Conservation (phyloP, 495 filamentous ascomycete species). For the Thozetella sp. region DNA sequence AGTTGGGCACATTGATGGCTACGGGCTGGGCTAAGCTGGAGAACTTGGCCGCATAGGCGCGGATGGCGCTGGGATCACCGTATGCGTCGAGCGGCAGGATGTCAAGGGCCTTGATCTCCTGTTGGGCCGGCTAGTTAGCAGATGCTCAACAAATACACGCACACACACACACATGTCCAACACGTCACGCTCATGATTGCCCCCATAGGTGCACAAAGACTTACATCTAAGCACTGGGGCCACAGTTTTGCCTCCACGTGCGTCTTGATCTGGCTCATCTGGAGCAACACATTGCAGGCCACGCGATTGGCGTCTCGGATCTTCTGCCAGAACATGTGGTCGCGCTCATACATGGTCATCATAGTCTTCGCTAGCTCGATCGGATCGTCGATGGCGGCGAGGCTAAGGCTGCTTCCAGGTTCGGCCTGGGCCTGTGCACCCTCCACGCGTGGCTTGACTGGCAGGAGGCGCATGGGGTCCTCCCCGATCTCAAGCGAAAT, state of each 20-base stretch:
- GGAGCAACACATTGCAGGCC: constrained; percentile 70
- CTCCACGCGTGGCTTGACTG: constrained; percentile 66
- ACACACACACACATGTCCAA: constrained; percentile 3
- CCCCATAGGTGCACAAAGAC: constrained; percentile 30
- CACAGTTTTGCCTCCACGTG: constrained; percentile 71
- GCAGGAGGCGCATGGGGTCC: constrained; percentile 72
- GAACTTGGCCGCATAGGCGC: constrained; percentile 75
- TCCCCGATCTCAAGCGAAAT: constrained; percentile 81
- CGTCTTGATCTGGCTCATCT: constrained; percentile 76
- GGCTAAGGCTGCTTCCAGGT: constrained; percentile 66
- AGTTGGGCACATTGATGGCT: constrained; percentile 81
- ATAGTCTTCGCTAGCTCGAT: constrained; percentile 77
- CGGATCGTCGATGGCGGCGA: constrained; percentile 87
- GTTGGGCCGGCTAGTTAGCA: constrained; percentile 17
- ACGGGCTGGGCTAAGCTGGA: constrained; percentile 72
- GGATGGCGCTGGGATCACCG: constrained; percentile 73
- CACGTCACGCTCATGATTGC: background rate
- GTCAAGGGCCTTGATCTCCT: constrained; percentile 73
- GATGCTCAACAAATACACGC: background rate
- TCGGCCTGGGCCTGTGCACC: constrained; percentile 28
- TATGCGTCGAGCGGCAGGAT: constrained; percentile 76
- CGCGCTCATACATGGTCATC: constrained; percentile 75
- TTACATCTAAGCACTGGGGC: constrained; percentile 81
- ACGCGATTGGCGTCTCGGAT: constrained; percentile 69
- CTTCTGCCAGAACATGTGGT: constrained; percentile 70